Evolutionary conservation across 257 asterid species (phyloP).

Genomic region (Solanum acaule): DNA sequence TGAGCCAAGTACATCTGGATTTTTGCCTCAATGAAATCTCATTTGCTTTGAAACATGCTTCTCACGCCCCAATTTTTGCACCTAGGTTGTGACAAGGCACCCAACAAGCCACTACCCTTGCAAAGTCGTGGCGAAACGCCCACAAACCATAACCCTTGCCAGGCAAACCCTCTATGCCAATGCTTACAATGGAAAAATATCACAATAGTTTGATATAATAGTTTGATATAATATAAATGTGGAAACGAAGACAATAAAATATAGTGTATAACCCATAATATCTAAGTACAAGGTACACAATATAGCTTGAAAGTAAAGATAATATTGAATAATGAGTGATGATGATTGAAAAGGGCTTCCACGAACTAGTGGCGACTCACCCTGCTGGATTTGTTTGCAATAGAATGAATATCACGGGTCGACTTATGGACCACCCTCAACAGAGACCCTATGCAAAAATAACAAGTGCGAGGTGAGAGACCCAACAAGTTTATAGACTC

Average conservation of each 20-base stretch:
- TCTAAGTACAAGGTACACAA: not conserved
- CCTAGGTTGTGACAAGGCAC: not conserved
- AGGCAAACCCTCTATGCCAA: not conserved
- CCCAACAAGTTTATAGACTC: not conserved
- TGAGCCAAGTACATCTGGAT: not conserved
- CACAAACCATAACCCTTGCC: not conserved
- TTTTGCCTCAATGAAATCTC: not conserved
- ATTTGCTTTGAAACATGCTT: not conserved
- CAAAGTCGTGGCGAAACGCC: not conserved
- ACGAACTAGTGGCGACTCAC: not conserved
- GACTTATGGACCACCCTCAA: not conserved
- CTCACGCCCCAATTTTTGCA: not conserved
- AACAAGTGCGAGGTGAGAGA: not conserved
- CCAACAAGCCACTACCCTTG: not conserved
- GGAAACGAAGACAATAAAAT: not conserved
- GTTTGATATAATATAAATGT: not conserved
- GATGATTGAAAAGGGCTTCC: not conserved
- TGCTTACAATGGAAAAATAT: not conserved
- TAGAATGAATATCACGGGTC: not conserved
- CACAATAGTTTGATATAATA: not conserved
- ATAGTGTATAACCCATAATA: not conserved
- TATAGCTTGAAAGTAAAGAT: not conserved
- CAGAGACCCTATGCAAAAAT: not conserved
- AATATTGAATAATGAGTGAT: not conserved
- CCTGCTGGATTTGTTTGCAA: not conserved